Evolutionary conservation across 495 filamentous ascomycete species (phyloP), one percentile per base, ranked within the genome.

Genomic region (Penicillium canescens): DNA sequence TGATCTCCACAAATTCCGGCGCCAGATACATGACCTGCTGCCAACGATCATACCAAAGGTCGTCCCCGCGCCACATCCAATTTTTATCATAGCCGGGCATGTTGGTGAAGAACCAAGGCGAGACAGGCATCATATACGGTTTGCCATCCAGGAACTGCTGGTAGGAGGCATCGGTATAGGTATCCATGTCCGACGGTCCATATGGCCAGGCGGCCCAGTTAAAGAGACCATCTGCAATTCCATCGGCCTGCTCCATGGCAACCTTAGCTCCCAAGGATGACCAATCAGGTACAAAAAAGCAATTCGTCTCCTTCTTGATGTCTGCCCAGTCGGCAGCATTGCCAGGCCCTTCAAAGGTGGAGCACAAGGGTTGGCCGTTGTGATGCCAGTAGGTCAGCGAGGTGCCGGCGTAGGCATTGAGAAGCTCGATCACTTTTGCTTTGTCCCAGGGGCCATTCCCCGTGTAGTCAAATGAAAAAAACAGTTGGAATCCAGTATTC

Each of bases 91-190:
- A 88, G 35, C 81, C 78, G 0, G 88, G 84, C 14, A 91, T 73
- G 46, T 87, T 86, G 62, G 76, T 78, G 57, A 87, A 92, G 66
- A 91, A 91, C 82, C 86, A 90, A 2, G 88, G 88, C 13, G 86
- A 85, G 12, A 89, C 83, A 13, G 82, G 81, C 88, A 90, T 90
- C 88, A 92, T 91, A 69, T 85, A 92, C 6, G 82, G 73, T 66
- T 89, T 89, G 1, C 75, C 78, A 7, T 57, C 63, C 10, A 82
- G 67, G 14, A 67, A 69, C 9, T 71, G 63, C 35, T 75, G 72
- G 69, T 84, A 90, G 0, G 72, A 67, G 16, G 66, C 53, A 55
- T 91, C 88, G 23, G 75, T 74, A 14, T 67, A 66, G 1, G 73
- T 75, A 3, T 71, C 71, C 65, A 85, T 87, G 31, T 78, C 71